phyloP scores from a whole-genome alignment of 495 filamentous ascomycete genomes.

The Melanomma pulvis-pyrius region DNA sequence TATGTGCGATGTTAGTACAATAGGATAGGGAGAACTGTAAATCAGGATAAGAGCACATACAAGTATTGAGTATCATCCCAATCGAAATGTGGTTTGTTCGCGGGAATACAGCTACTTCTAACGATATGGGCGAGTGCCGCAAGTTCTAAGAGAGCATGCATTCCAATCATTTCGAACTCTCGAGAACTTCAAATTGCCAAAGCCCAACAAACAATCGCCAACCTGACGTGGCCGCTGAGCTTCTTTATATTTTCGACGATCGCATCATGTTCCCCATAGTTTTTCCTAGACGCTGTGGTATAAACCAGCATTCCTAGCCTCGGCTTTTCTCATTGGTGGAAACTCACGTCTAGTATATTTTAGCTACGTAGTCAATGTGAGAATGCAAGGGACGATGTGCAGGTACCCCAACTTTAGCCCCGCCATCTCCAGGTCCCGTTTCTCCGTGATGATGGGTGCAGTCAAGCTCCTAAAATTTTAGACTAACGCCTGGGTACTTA shows the following conservation, averaged over 20 bases:
- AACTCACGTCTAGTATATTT: background rate
- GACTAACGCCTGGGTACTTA: no score
- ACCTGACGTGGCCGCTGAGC: background rate
- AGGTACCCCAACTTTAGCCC: background rate
- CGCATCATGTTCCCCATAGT: background rate
- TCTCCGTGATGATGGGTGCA: background rate
- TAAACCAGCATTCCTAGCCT: background rate
- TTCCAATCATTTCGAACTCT: background rate
- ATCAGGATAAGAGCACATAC: background rate
- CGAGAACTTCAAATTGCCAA: background rate
- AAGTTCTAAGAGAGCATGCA: background rate
- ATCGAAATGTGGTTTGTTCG: slow-evolving; percentile 1
- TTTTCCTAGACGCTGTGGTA: background rate
- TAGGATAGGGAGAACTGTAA: background rate
- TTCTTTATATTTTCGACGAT: background rate
- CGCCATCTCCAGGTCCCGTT: background rate
- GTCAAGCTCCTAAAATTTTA: no score
- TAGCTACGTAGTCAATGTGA: background rate
- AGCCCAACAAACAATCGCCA: background rate
- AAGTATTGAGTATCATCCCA: slow-evolving; percentile 31
- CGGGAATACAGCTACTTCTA: background rate
- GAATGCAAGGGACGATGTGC: background rate
- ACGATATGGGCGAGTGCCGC: background rate
- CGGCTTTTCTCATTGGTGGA: background rate
- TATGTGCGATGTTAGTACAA: background rate